Base-by-base conservation (phyloP, 139 green algal species). In the Tetradesmus obliquus region DNA sequence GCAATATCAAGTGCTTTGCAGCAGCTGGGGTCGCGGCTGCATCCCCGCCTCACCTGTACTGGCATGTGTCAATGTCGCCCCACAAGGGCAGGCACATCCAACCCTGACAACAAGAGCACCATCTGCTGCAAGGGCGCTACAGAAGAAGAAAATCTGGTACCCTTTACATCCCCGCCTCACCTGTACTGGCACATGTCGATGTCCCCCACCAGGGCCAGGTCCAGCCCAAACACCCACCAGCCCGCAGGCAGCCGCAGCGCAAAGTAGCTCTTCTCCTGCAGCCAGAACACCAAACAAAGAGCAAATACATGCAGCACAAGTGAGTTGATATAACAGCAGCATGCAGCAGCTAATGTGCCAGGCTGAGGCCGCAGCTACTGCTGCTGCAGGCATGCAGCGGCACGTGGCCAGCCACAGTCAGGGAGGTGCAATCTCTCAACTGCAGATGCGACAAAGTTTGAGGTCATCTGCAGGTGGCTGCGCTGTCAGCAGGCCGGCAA, bases 221-320 rank as follows among this genome's bases (percentile, higher is more conserved):
- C 97, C 60, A 98, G 92, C 9, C 95, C 97, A 94, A 99, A 98
- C 72, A 99, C 24, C 97, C 97, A 99, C 97, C 97, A 99, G 53
- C 96, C 95, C 58, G 96, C 93, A 0, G 97, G 97, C 92, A 98
- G 94, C n/a, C 82, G 87, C 83, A 99, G 91, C 3, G 97, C 95
- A 95, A 97, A 99, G 95, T 99, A 99, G 71, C 86, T 95, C 93
- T 97, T 97, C 91, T 98, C 96, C 95, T 98, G 66, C 82, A 84
- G 20, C 9, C 57, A 88, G 24, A 10, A 54, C 7, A 22, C 12
- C 84, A 17, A 79, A 12, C 57, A 19, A 9, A 22, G 80, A n/a
- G 62, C 62, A 72, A 12, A 13, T 15, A 72, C 62, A 13, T 15
- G 62, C 62, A 13, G 10, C 10, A 12, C 32, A 45, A 45, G 32